phyloP scores from a whole-genome alignment of 1,284 basidiomycete species.

The Spongiforma sp. region DNA sequence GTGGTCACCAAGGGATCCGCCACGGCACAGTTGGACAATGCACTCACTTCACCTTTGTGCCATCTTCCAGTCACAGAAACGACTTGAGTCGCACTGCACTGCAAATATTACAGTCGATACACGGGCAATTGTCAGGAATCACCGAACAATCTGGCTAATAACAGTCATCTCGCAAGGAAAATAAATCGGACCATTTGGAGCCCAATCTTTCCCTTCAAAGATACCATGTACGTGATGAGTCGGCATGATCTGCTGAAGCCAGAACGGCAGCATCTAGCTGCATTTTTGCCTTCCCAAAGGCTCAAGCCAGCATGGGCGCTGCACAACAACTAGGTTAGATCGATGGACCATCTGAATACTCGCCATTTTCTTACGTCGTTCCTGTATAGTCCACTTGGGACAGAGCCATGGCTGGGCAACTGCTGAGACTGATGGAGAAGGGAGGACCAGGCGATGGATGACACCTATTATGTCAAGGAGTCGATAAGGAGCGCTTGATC shows the following conservation, averaged over 20 bases:
- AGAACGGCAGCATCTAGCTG: constrained; percentile 79
- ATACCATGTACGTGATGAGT: constrained; percentile 69
- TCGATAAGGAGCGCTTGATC: background rate
- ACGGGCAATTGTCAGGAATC: constrained; percentile 80
- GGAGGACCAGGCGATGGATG: constrained; percentile 67
- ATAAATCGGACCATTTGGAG: constrained; percentile 54
- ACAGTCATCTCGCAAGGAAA: background rate
- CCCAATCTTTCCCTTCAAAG: constrained; percentile 66
- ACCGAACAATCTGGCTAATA: constrained; percentile 46
- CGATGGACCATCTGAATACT: background rate
- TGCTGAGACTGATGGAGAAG: constrained; percentile 55
- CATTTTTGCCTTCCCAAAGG: constrained; percentile 79
- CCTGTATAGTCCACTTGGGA: constrained; percentile 60
- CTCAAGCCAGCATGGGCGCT: constrained; percentile 74
- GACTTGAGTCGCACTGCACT: too few species aligned
- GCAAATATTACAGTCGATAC: too few species aligned
- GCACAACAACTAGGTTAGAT: constrained; percentile 1
- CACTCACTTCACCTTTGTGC: too few species aligned
- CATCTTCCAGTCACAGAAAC: too few species aligned
- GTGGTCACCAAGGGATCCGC: background rate
- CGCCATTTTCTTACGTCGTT: constrained; percentile 51
- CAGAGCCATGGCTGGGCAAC: constrained; percentile 56
- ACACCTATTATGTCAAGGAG: constrained; percentile 44
- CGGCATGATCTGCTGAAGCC: constrained; percentile 75
- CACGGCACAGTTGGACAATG: background rate